Evolutionary conservation across 2,329 filamentous ascomycete genomes (phyloP).

Genomic region (Tolypocladium nubicola): DNA sequence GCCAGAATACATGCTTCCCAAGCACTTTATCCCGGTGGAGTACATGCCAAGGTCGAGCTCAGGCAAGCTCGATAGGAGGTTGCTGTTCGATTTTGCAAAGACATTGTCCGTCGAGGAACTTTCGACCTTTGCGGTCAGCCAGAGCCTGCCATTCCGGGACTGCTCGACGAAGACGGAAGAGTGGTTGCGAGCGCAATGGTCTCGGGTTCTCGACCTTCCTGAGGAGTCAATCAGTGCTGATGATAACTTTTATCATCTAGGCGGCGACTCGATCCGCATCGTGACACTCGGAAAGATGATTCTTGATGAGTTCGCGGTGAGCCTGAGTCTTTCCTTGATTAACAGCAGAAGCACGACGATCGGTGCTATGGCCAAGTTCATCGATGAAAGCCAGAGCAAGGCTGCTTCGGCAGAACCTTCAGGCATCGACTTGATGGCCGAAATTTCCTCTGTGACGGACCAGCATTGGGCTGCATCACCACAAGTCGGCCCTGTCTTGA

Average conservation of each 20-base stretch:
- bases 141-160: not conserved
- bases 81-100: not conserved
- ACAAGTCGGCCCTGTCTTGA: not conserved
- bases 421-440: not conserved
- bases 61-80: slow-evolving; percentile 3
- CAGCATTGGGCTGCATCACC: not conserved
- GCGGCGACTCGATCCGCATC: slow-evolving; percentile 7
- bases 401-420: not conserved
- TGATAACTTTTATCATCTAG: slow-evolving; percentile 8
- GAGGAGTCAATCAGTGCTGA: slow-evolving; percentile 5
- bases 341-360: not conserved
- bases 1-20: slow-evolving; percentile 30
- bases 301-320: not conserved
- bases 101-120: not conserved
- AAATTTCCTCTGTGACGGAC: not conserved
- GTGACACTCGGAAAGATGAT: not conserved
- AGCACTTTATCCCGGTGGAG: slow-evolving; percentile 25
- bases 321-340: not conserved
- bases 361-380: not conserved
- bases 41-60: slow-evolving; percentile 20
- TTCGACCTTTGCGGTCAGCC: not conserved
- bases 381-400: not conserved
- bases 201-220: slow-evolving; percentile 4
- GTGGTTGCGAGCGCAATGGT: slow-evolving; percentile 8
- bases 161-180: slow-evolving; percentile 6